Evolutionary conservation across 2,329 filamentous ascomycete species (phyloP).

Genomic region (Ceratocystiopsis brevicomis): DNA sequence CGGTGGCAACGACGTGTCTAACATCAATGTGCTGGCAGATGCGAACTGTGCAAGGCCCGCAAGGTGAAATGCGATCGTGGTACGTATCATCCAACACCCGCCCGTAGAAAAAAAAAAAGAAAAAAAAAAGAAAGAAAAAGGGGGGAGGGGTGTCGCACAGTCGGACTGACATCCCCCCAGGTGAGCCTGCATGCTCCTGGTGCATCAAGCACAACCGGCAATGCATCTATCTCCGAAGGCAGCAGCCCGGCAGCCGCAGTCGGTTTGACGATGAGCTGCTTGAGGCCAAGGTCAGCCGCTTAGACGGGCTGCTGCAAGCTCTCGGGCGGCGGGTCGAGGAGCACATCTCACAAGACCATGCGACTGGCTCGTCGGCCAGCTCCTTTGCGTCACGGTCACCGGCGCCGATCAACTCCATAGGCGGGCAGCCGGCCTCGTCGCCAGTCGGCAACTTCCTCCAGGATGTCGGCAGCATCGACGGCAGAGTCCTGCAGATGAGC

Average conservation of each 20-base stretch:
- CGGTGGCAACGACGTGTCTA: too few species aligned
- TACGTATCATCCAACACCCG: not conserved
- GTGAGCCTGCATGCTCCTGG: constrained; percentile 53
- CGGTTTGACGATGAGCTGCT: constrained; percentile 51
- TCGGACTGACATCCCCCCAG: constrained; percentile 11
- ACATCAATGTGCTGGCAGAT: constrained; percentile 18
- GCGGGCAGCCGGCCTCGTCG: too few species aligned
- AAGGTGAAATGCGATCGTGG: constrained; percentile 60
- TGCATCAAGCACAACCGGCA: constrained; percentile 41
- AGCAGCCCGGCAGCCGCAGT: constrained; percentile 46
- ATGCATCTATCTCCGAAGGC: constrained; percentile 50
- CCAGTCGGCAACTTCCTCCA: too few species aligned
- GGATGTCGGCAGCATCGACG: too few species aligned
- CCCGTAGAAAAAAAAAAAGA: too few species aligned
- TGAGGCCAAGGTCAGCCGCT: constrained; percentile 49
- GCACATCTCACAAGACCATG: constrained; percentile 7
- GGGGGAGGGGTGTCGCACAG: not conserved
- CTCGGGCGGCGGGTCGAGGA: constrained; percentile 26
- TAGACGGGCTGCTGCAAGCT: constrained; percentile 45
- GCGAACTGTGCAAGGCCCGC: constrained; percentile 62
- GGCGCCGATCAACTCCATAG: too few species aligned
- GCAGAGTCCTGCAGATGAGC: too few species aligned
- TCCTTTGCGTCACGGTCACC: too few species aligned
- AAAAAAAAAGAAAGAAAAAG: too few species aligned
- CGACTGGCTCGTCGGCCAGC: not conserved